These are phyloP conservation scores for Lepiota brunneoincarnata DNA, from an alignment of 768 basidiomycete species.

Conservation along the genomic window DNA sequence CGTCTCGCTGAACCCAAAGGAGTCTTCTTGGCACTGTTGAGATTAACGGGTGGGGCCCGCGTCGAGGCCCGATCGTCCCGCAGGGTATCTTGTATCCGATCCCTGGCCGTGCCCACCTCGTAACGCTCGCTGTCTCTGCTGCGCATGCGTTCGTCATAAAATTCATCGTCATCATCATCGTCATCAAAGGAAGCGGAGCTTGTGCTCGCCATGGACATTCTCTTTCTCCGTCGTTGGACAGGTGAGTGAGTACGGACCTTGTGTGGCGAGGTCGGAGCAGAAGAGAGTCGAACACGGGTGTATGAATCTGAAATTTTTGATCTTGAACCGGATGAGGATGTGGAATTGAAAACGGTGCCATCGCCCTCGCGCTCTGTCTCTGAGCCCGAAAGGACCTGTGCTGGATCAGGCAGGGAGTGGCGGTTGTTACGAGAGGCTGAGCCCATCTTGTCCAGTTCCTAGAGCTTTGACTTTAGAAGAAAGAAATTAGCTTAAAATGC, in stretches of 20 bases:
- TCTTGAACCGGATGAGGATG: slow-evolving; percentile 22
- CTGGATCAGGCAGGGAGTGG: slow-evolving; percentile 17
- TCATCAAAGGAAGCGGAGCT: slow-evolving; percentile 19
- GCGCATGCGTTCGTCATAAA: slow-evolving; percentile 1
- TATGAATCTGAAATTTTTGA: no score
- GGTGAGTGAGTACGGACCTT: slow-evolving; percentile 27
- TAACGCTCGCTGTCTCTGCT: neutral
- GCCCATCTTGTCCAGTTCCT: slow-evolving; percentile 11
- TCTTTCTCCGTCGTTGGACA: slow-evolving; percentile 23
- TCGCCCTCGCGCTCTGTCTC: slow-evolving; percentile 75
- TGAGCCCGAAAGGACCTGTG: slow-evolving; percentile 57
- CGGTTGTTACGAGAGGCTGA: slow-evolving; percentile 17
- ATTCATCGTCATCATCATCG: slow-evolving; percentile 22
- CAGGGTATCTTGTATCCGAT: slow-evolving; percentile 19
- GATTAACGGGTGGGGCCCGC: slow-evolving; percentile 42
- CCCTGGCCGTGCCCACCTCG: slow-evolving; percentile 18
- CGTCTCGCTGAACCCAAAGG: slow-evolving; percentile 32
- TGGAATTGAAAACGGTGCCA: slow-evolving; percentile 26
- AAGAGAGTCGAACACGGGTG: slow-evolving; percentile 21
- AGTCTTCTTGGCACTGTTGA: slow-evolving; percentile 42
- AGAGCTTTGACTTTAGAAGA: neutral
- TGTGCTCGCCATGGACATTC: slow-evolving; percentile 26
- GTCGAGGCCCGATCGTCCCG: slow-evolving; percentile 48
- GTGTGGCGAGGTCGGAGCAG: slow-evolving; percentile 31
- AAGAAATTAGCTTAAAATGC: slow-evolving; percentile 9